Base-by-base conservation (phyloP, 2,329 filamentous ascomycete species). In the Tolypocladium album region DNA sequence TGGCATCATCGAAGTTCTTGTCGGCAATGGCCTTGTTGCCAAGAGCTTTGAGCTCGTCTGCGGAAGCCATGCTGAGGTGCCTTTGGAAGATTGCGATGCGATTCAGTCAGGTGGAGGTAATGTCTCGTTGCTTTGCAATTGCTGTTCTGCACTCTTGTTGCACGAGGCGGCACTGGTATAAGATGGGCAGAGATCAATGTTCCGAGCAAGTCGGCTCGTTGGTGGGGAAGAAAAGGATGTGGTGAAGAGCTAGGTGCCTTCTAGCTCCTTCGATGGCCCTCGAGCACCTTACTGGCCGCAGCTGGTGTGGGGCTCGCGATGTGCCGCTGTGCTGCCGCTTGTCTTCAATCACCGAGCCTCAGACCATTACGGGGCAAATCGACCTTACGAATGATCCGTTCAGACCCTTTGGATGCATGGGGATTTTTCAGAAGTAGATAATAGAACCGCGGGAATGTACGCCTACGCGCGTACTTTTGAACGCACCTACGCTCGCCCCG, bases 1-100 rank as follows among this genome's bases (percentile, higher is more conserved):
- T 86, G 71, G 94, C 94, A 75, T 93, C 91, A 70, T 92, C 84
- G 75, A 96, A 99, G 77, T 97, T 92, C 84, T 97, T 97, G 64
- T 90, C 92, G 66, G 91, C 88, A 76, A 99, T 99, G 77, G 95
- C 92, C 82, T 96, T 96, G 83, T 99, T 99, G 81, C 93, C 94
- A 74, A 94, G 88, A 71, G 92, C 91, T 82, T 99, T 99, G 70
- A 99, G 86, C 84, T 93, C 84, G 75, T 88, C 85, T 67, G 84
- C 84, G 63, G 82, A 82, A 69, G 82, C 76, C 83, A 85, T 86
- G 59, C 45, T 64, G 60, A 57, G 24, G 27, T 55, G 55, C 50
- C 58, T 61, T 55, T 42, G 50, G 56, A 61, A 24, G 4, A 43
- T 34, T n/a, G 20, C 22, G 20, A 15, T 9, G 24, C n/a, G 5